Evolutionary conservation across 306 rosid genomes (phyloP), one percentile per base, ranked within the genome.

Genomic region (Echinosophora koreensis): DNA sequence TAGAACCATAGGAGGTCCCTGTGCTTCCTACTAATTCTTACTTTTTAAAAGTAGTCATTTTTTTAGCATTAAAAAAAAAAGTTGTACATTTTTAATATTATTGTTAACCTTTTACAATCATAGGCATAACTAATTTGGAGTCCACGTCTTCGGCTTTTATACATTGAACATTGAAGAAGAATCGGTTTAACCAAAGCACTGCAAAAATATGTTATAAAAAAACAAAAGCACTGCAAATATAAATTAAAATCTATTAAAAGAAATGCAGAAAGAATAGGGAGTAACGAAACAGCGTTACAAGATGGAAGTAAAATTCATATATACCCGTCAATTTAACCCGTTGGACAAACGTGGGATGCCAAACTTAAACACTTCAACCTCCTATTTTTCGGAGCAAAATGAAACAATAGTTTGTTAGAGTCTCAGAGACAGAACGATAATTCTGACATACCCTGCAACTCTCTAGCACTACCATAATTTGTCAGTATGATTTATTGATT

Each of bases 61-160:
- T 57, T 14, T 22, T 22, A 22, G 22, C 22, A 22, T 22, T 22
- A 22, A 22, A 22, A 22, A 22, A 22, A 22, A 22, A 22, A 22
- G 22, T 22, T 22, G 22, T 22, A 22, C 0, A 0, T 22, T 22
- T 22, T 22, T 22, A 18, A 39, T 58, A 42, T 27, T 73, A 13
- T 42, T 74, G 13, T 22, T 73, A 30, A 76, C 73, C 73, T 51
- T 51, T 75, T 22, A 63, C 49, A 51, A 37, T 18, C 62, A 32
- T 14, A 14, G 13, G 15, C 65, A 52, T 8, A 37, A 63, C 18
- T 73, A 65, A 66, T 5, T 65, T 42, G 44, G 0, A 46, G 54
- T 61, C 68, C 75, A 42, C 56, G 76, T 56, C 57, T 32, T 67
- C 17, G 15, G 42, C 4, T 51, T 58, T 67, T 11, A 28, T 41